These are phyloP conservation scores for Gossypium davidsonii DNA, from an alignment of 441 rosid genomes.

Conservation along the genomic window DNA sequence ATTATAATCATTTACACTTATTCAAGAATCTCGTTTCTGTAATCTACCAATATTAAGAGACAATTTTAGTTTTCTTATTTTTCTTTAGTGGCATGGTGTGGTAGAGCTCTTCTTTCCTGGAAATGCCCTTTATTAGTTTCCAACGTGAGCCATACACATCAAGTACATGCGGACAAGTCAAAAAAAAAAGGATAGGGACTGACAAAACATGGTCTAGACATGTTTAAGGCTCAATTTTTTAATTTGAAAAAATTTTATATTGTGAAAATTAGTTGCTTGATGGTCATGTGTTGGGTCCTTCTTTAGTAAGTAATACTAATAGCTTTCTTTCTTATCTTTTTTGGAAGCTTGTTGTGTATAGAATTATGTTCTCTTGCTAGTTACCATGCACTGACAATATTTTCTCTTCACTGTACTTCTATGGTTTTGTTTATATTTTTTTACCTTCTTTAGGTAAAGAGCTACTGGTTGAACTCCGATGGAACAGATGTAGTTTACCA, in stretches of 20 bases:
- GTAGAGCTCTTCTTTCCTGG: not conserved
- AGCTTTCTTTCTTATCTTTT: not conserved
- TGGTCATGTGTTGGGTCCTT: not conserved
- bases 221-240: not conserved
- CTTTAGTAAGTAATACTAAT: not conserved
- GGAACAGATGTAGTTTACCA: constrained; percentile 86
- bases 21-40: not conserved
- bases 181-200: not conserved
- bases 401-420: not conserved
- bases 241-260: not conserved
- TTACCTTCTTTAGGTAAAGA: constrained; percentile 56
- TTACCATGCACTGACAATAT: not conserved
- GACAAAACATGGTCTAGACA: not conserved
- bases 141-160: not conserved
- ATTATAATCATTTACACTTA: not conserved
- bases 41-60: not conserved
- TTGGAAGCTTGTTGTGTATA: not conserved
- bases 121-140: not conserved
- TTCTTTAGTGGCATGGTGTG: not conserved
- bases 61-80: not conserved
- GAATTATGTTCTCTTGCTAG: not conserved
- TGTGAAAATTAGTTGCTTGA: not conserved
- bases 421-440: constrained; percentile 3
- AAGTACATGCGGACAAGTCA: not conserved
- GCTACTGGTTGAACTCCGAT: constrained; percentile 81